A percentile compares a stretch with the other conserved stretches of the same genome.
Evolutionary conservation across 2,329 filamentous ascomycete genomes (phyloP).

Genomic region (Tolypocladium tundrense): DNA sequence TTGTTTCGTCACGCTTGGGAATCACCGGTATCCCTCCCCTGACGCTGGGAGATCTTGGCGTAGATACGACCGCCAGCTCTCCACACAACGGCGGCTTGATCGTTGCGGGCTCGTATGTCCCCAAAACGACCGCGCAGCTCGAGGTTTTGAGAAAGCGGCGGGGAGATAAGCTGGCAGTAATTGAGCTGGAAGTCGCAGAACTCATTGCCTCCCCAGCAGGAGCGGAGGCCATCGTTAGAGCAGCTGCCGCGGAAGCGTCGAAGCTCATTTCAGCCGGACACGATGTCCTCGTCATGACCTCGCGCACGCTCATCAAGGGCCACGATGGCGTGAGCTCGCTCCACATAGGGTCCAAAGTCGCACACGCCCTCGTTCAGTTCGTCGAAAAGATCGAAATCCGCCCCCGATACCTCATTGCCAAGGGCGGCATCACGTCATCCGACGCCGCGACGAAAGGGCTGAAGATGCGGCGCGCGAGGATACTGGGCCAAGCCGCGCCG

Average conservation of each 20-base stretch:
- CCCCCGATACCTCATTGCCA: constrained; percentile 47
- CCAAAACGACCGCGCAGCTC: constrained; percentile 46
- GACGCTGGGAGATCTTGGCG: constrained; percentile 29
- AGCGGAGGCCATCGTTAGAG: constrained; percentile 13
- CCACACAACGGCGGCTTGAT: constrained; percentile 33
- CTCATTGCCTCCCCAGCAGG: constrained; percentile 20
- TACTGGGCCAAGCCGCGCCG: constrained; percentile 45
- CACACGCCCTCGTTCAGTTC: constrained; percentile 38
- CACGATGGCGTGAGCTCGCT: constrained; percentile 35
- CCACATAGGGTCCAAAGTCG: constrained; percentile 41
- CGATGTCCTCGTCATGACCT: constrained; percentile 49
- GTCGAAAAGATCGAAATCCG: constrained; percentile 30
- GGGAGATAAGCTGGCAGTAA: constrained; percentile 31
- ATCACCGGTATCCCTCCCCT: constrained; percentile 39
- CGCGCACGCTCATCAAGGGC: constrained; percentile 33
- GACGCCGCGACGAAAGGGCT: constrained; percentile 47
- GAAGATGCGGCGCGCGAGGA: constrained; percentile 37
- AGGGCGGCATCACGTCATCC: constrained; percentile 49
- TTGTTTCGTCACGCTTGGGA: constrained; percentile 36
- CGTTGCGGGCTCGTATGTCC: constrained; percentile 45
- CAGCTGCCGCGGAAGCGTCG: constrained; percentile 17
- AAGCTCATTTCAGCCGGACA: constrained; percentile 26
- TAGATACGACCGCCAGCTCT: constrained; percentile 5
- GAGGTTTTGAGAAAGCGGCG: constrained; percentile 26
- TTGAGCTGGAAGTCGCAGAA: constrained; percentile 29